Base-by-base conservation (phyloP, 2,329 filamentous ascomycete species). In the Mycosphaerella arachidis region DNA sequence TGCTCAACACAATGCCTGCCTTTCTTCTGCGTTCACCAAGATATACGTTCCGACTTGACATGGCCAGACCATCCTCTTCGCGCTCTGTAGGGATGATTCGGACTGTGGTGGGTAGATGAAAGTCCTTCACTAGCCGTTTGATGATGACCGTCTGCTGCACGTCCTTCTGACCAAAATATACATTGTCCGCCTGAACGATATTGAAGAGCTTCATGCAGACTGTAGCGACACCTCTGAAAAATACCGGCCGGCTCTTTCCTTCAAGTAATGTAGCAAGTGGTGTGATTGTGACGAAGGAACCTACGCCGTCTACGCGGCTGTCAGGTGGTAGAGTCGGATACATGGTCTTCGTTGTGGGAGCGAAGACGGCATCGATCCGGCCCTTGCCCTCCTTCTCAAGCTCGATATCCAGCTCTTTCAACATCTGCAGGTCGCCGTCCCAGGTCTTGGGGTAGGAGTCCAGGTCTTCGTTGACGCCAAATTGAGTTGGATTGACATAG, bases 131-230 rank as follows among this genome's bases (percentile, higher is more conserved):
- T 84, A 99, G 86, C 48, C 89, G 86, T 70, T 85, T 87, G 70
- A 99, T 90, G 10, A 99, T 84, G 18, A 96, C 90, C 0, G 92
- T 96, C 77, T 99, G 94, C 79, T 99, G 94, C 20, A 97, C 86
- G 74, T 99, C 94, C 78, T 99, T 99, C 75, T 97, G 94, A 4
- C 94, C 94, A 78, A 99, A 97, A 77, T 96, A 94, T 5, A 91
- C 90, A 48, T 83, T 83, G 58, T 92, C 88, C 4, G 91, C 88
- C 65, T 85, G 82, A 50, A 91, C 86, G 57, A 92, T 90, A 70
- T 92, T 92, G 77, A 95, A 93, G 13, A 95, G 78, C 77, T 95
- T 99, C 84, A 93, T 94, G 78, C 92, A 97, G 1, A 99, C 89
- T 1, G 94, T 99, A 20, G 94, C 92, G 35, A 99, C 94, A 43